phyloP scores from a whole-genome alignment of 495 filamentous ascomycete genomes.

The Chlorociboria aeruginascens region DNA sequence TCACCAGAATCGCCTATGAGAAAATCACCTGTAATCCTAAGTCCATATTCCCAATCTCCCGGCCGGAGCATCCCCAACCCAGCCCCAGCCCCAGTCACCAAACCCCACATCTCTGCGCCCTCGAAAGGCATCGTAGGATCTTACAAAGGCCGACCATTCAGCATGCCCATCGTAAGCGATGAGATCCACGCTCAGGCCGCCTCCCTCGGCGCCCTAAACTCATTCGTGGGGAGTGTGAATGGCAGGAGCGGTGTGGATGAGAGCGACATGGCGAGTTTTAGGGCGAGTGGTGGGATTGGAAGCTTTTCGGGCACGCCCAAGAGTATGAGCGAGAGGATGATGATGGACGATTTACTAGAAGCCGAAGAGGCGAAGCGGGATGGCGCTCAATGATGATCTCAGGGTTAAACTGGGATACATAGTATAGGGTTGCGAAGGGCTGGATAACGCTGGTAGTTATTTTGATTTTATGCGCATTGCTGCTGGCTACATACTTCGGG shows the following conservation, averaged over 20 bases:
- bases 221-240: conserved; percentile 18
- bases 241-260: conserved; percentile 12
- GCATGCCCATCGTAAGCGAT: conserved; percentile 14
- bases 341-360: conserved; percentile 15
- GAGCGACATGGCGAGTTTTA: conserved; percentile 7
- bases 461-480: too few relatives aligned
- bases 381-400: not conserved
- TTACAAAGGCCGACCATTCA: conserved; percentile 16
- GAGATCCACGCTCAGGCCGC: conserved; percentile 15
- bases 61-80: conserved; percentile 4
- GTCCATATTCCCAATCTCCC: conserved; percentile 8
- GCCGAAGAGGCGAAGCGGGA: conserved; percentile 5
- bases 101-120: not conserved
- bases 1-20: not conserved
- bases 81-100: not conserved
- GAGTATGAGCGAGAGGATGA: conserved; percentile 16
- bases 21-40: not conserved
- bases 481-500: too few relatives aligned
- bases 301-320: conserved; percentile 7
- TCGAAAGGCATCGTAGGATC: conserved; percentile 6
- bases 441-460: too few relatives aligned
- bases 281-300: conserved; percentile 5
- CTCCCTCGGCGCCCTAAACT: conserved; percentile 8
- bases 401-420: too few relatives aligned
- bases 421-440: too few relatives aligned